Percentiles rank a stretch among this genome's conserved stretches.
Evolutionary conservation across 768 basidiomycete species (phyloP).

Genomic region (Calocera cornea): DNA sequence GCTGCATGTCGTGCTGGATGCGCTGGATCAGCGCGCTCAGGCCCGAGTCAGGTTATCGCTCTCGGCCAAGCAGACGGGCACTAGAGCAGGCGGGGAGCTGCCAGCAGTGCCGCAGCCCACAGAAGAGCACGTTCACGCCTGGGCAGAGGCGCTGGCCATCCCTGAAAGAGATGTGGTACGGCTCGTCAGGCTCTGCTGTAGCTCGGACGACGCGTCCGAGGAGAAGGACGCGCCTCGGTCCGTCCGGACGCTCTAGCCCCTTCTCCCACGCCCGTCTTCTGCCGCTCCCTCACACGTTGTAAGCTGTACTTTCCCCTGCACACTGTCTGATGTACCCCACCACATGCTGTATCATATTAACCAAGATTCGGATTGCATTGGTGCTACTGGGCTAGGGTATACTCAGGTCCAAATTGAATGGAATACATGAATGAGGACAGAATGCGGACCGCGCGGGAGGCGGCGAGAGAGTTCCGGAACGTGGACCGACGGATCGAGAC

Average conservation of each 20-base stretch:
- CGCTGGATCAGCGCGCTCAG: neutral
- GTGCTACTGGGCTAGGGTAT: neutral
- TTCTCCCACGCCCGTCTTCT: neutral
- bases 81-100: neutral
- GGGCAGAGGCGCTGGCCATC: neutral
- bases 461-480: neutral
- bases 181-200: neutral
- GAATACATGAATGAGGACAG: conserved; percentile 2
- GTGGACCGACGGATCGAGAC: no score
- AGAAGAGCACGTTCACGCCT: neutral
- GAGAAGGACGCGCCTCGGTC: conserved; percentile 3
- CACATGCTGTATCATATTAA: neutral
- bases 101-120: neutral
- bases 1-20: neutral
- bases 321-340: neutral
- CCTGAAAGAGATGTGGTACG: neutral
- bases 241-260: conserved; percentile 8
- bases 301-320: no score
- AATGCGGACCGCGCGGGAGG: neutral
- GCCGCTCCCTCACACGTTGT: no score
- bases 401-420: neutral
- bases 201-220: neutral
- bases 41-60: neutral
- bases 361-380: neutral
- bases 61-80: neutral